phyloP scores from a whole-genome alignment of 768 basidiomycete species.

The Hericium alpestre region DNA sequence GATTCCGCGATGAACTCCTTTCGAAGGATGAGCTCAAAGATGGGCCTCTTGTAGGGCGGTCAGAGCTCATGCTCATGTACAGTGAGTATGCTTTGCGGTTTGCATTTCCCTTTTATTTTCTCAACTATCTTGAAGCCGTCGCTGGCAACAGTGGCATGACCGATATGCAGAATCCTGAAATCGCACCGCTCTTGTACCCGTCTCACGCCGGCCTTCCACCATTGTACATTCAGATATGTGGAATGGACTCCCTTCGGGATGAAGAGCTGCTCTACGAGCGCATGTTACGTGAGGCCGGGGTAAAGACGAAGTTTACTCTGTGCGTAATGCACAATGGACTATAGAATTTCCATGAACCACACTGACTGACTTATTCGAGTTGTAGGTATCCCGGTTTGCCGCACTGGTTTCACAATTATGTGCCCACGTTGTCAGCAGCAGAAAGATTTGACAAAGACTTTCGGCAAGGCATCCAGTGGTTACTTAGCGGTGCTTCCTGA shows the following conservation, averaged over 20 bases:
- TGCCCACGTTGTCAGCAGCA: not conserved
- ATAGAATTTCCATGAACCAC: too few relatives aligned
- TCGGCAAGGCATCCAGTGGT: not conserved
- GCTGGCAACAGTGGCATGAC: not conserved
- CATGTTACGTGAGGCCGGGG: conserved; percentile 10
- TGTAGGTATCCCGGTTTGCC: not conserved
- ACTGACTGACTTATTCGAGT: not conserved
- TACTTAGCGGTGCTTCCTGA: not conserved
- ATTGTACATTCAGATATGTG: conserved; percentile 9
- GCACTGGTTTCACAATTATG: not conserved
- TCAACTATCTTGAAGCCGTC: not conserved
- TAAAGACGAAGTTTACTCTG: conserved; percentile 4
- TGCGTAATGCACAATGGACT: not conserved
- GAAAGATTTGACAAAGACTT: not conserved
- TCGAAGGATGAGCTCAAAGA: not conserved
- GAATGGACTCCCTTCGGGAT: conserved; percentile 15
- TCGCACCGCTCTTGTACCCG: conserved; percentile 5
- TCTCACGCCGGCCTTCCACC: conserved; percentile 8
- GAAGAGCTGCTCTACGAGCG: conserved; percentile 12
- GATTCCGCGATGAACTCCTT: not conserved
- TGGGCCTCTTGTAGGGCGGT: not conserved
- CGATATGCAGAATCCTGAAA: not conserved
- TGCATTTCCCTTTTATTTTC: not conserved
- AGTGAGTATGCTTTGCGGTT: not conserved
- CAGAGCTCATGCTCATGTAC: not conserved